Percentiles rank a stretch among this genome's conserved stretches.
Evolutionary conservation across 1,284 basidiomycete species (phyloP).

Genomic region (Malassezia globosa): DNA sequence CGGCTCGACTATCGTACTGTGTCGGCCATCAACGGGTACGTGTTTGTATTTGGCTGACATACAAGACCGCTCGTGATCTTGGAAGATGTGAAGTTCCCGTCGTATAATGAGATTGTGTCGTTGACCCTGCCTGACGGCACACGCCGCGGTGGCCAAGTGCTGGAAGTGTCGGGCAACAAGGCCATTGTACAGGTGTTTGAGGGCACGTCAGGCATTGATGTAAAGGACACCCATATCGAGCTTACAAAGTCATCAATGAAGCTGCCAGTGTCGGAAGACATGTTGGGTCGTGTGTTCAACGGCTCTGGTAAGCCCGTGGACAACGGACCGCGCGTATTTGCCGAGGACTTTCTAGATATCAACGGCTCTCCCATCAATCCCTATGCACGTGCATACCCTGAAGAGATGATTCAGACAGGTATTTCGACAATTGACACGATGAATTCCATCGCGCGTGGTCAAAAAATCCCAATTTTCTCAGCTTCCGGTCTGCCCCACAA

Average conservation of each 20-base stretch:
- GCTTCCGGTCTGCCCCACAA: slow-evolving; percentile 98
- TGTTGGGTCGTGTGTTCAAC: slow-evolving; percentile 98
- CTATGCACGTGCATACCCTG: slow-evolving; percentile 96
- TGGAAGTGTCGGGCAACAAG: slow-evolving; percentile 97
- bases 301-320: slow-evolving; percentile 96
- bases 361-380: slow-evolving; percentile 99
- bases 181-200: slow-evolving; percentile 98
- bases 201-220: slow-evolving; percentile 93
- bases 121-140: slow-evolving; percentile 91
- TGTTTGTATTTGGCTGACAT: slow-evolving; percentile 18
- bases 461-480: slow-evolving; percentile 99
- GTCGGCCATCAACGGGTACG: slow-evolving; percentile 87
- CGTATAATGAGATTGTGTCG: slow-evolving; percentile 99
- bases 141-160: slow-evolving; percentile 87
- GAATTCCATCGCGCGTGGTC: slow-evolving; percentile 97
- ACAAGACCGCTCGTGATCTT: slow-evolving; percentile 64
- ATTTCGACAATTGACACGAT: slow-evolving; percentile 65
- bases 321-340: slow-evolving; percentile 96
- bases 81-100: slow-evolving; percentile 98
- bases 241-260: slow-evolving; percentile 99
- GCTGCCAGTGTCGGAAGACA: slow-evolving; percentile 96
- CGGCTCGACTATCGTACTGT: slow-evolving; percentile 92
- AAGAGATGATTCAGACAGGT: slow-evolving; percentile 99
- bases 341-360: slow-evolving; percentile 98
- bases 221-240: slow-evolving; percentile 91